A percentile compares a stretch with the other conserved stretches of the same genome.
Conservation (phyloP, 202 grass and related monocot genomes). For the Setaria viridis region DNA sequence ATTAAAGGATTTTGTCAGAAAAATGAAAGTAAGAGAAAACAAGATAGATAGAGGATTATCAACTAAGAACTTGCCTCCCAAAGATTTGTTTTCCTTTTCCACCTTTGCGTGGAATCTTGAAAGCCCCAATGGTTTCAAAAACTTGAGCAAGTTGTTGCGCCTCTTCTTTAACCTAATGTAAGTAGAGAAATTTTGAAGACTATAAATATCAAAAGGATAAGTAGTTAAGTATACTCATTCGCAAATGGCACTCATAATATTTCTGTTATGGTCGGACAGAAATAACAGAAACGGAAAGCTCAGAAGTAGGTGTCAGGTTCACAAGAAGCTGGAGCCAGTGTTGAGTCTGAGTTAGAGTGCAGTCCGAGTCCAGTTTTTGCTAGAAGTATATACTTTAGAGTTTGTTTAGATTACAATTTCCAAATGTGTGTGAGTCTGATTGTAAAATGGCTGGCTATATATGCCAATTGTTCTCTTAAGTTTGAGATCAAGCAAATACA, state of each 20-base stretch:
- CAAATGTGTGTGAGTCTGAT: too few relatives aligned
- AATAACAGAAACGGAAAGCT: too few relatives aligned
- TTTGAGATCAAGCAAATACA: too few relatives aligned
- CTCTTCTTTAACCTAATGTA: slow-evolving; percentile 88
- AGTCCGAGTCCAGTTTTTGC: too few relatives aligned
- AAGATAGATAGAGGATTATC: not conserved
- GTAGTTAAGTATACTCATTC: not conserved
- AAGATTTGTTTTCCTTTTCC: slow-evolving; percentile 89
- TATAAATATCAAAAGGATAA: not conserved
- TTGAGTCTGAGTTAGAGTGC: too few relatives aligned
- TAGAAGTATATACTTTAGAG: too few relatives aligned
- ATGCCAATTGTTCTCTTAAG: too few relatives aligned
- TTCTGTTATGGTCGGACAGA: too few relatives aligned
- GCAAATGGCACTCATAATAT: not conserved
- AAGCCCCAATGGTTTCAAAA: slow-evolving; percentile 83
- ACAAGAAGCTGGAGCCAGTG: too few relatives aligned
- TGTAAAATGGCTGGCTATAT: too few relatives aligned
- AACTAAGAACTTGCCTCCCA: slow-evolving; percentile 70
- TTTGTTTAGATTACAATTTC: too few relatives aligned
- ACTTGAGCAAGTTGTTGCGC: slow-evolving; percentile 82
- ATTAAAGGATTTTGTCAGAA: slow-evolving; percentile 2
- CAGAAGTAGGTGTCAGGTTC: too few relatives aligned
- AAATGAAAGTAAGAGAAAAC: not conserved
- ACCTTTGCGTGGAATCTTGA: slow-evolving; percentile 91
- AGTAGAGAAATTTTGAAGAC: slow-evolving; percentile 3